Base-by-base conservation (phyloP, 129 eudicot species). In the Flaveria ramosissima region DNA sequence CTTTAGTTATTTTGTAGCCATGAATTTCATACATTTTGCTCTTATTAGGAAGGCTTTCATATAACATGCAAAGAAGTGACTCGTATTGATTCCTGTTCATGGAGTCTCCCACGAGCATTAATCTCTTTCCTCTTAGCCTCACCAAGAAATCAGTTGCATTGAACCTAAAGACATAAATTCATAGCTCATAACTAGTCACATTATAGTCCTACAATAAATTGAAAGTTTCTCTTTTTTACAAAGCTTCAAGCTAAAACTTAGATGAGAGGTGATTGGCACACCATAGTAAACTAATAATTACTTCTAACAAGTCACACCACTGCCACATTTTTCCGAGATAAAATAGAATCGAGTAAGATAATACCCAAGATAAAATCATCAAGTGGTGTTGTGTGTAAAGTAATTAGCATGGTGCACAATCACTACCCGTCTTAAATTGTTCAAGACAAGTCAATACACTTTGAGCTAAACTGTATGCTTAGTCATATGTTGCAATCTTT, bases 71-170 rank as follows among this genome's bases (percentile, higher is more conserved):
- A 27, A 93, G 90, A 36, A 93, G 94, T 2, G 98, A 93, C 77
- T 93, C 98, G 60, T 85, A 93, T 81, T 93, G 98, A 78, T 93
- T 93, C 16, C 98, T 82, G 85, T 93, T 93, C 97, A 93, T 87
- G 13, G 98, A 93, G 83, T 93, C 98, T 72, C 98, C 98, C 15
- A 90, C 91, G n/a, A 93, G 89, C 97, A 93, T 72, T 79, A 93
- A 86, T 80, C 88, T 85, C 83, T 87, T 93, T 64, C 98, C 96
- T 85, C 87, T 87, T 43, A 93, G 43, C 81, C 89, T 88, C 75
- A 56, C 83, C 91, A 93, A 83, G 77, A 93, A 93, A 82, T 89
- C 97, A 12, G 91, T 85, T 60, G 96, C 92, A 72, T 86, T 90
- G 81, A 93, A 90, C 85, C 98, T 93, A 86, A 72, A 80, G 9